Conservation (phyloP, 75 land plant species). For the Cupressus sempervirens region DNA sequence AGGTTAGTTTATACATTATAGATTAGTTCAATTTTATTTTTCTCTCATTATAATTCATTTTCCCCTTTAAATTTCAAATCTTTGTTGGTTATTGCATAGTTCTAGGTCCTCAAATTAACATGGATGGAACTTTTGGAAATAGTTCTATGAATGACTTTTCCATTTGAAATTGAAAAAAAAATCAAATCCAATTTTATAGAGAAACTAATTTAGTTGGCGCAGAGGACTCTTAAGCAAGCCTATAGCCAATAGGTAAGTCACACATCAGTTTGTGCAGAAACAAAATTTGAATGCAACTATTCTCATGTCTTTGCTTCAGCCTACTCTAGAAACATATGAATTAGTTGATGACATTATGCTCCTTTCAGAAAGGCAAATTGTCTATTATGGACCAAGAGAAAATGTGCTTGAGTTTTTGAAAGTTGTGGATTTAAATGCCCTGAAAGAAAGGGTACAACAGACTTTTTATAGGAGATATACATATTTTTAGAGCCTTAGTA, state of each 20-base stretch:
- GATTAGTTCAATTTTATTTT: neutral
- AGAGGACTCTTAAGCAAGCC: neutral
- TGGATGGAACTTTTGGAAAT: too few relatives aligned
- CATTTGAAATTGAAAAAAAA: neutral
- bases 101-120: neutral
- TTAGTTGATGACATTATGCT: too few relatives aligned
- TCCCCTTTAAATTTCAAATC: too few relatives aligned
- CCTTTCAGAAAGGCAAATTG: too few relatives aligned
- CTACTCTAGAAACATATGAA: too few relatives aligned
- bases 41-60: neutral
- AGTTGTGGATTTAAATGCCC: conserved; percentile 36
- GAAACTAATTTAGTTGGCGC: neutral
- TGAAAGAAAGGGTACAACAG: conserved; percentile 67
- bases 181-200: too few relatives aligned
- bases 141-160: neutral
- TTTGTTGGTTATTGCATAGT: neutral
- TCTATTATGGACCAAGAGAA: too few relatives aligned
- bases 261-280: neutral
- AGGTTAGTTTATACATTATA: too few relatives aligned
- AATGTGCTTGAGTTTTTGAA: conserved; percentile 67
- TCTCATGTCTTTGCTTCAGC: too few relatives aligned
- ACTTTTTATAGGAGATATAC: conserved; percentile 65
- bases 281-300: too few relatives aligned
- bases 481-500: neutral
- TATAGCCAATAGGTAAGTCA: neutral